Percentiles rank a stretch among this genome's conserved stretches.
Evolutionary conservation across 2,329 filamentous ascomycete species (phyloP).

Genomic region (Xylaria sp.): DNA sequence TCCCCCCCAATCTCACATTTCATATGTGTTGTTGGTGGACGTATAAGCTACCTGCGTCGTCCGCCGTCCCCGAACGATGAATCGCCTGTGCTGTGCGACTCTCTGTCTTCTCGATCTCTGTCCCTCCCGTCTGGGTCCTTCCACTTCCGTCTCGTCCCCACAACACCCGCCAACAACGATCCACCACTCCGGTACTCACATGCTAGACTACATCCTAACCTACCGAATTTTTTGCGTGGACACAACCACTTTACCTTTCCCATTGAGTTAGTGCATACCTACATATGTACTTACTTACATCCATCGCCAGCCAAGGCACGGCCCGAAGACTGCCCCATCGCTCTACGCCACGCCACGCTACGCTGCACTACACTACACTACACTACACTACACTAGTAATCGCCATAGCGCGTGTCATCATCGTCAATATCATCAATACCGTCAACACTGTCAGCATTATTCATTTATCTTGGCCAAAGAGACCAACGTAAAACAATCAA

Average conservation of each 20-base stretch:
- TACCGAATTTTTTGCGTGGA: too few relatives aligned
- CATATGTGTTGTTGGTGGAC: not conserved
- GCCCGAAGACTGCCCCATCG: conserved; percentile 25
- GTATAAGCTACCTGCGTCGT: not conserved
- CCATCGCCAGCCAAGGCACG: conserved; percentile 32
- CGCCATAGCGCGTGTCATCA: not conserved
- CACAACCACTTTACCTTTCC: not conserved
- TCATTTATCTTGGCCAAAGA: not conserved
- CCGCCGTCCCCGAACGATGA: not conserved
- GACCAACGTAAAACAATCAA: not conserved
- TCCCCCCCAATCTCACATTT: not conserved
- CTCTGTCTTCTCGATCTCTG: not conserved
- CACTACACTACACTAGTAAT: not conserved
- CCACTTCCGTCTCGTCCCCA: not conserved
- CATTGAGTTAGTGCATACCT: not conserved
- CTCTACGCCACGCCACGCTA: not conserved
- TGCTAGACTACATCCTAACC: not conserved
- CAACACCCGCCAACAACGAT: conserved; percentile 20
- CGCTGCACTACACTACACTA: not conserved
- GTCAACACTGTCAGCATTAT: not conserved
- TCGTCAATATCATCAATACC: not conserved
- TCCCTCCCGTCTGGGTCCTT: not conserved
- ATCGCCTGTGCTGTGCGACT: not conserved
- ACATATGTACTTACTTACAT: conserved; percentile 1
- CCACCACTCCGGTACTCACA: conserved; percentile 17